Percentiles rank a stretch among this genome's conserved stretches.
phyloP scores from a whole-genome alignment of 345 rosid species.

The Balakata baccata region DNA sequence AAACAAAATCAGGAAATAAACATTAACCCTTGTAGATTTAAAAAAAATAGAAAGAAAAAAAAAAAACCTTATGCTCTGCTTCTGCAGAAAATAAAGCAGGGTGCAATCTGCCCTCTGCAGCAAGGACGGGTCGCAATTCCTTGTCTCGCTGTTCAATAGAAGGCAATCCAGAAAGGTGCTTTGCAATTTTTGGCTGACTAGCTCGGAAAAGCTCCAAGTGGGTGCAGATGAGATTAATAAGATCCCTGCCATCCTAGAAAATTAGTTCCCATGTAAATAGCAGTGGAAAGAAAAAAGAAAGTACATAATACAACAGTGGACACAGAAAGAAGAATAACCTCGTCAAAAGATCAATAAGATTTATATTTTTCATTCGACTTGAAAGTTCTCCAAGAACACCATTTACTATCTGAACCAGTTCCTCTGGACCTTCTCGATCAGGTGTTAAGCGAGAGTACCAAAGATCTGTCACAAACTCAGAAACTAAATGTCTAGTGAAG shows the following conservation, averaged over 20 bases:
- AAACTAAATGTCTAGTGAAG: constrained; percentile 72
- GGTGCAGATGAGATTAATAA: constrained; percentile 62
- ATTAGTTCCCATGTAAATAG: constrained; percentile 33
- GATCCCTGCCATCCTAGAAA: constrained; percentile 65
- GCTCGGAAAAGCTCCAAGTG: constrained; percentile 83
- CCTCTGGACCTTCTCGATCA: constrained; percentile 90
- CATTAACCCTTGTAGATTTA: neutral
- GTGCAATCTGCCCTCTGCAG: constrained; percentile 77
- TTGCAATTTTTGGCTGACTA: constrained; percentile 66
- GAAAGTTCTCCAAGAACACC: constrained; percentile 81
- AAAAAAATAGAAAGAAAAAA: constrained; percentile 11
- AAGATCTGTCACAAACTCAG: constrained; percentile 90
- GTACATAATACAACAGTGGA: constrained; percentile 11
- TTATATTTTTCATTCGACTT: constrained; percentile 69
- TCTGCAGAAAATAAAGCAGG: constrained; percentile 91
- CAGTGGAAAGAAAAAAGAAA: constrained; percentile 2
- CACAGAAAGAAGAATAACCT: constrained; percentile 45
- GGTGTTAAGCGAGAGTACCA: constrained; percentile 93
- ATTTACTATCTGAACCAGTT: constrained; percentile 65
- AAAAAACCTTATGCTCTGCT: constrained; percentile 88
- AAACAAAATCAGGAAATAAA: constrained; percentile 14
- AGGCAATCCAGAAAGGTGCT: constrained; percentile 39
- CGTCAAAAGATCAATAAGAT: constrained; percentile 81
- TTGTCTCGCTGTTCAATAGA: constrained; percentile 61
- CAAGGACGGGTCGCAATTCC: constrained; percentile 62